Evolutionary conservation across 768 basidiomycete species (phyloP).

Genomic region (Calvatia gigantea): DNA sequence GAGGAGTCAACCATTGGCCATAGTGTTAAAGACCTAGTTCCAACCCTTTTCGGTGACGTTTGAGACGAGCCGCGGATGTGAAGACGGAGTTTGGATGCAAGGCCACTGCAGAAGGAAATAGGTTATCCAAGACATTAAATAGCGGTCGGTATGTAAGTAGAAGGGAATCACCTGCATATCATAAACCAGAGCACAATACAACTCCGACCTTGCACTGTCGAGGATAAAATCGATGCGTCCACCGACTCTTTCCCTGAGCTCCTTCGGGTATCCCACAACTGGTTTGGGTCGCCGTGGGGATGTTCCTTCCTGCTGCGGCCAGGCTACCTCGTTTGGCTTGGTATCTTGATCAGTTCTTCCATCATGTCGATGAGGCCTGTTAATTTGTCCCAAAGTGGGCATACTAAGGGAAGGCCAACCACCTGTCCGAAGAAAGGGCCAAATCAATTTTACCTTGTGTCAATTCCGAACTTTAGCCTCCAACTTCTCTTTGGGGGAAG

Average conservation of each 20-base stretch:
- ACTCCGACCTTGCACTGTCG: constrained; percentile 86
- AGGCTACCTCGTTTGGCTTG: constrained; percentile 95
- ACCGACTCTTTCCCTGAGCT: constrained; percentile 64
- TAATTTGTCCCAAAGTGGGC: constrained; percentile 96
- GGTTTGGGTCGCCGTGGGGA: constrained; percentile 75
- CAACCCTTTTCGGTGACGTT: constrained; percentile 93
- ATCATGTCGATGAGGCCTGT: constrained; percentile 98
- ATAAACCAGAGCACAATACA: constrained; percentile 86
- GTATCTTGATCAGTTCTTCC: constrained; percentile 92
- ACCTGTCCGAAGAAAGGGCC: background rate
- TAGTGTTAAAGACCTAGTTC: constrained; percentile 85
- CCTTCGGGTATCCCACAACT: constrained; percentile 73
- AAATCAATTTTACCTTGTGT: constrained; percentile 62
- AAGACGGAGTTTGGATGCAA: constrained; percentile 82
- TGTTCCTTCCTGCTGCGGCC: constrained; percentile 95
- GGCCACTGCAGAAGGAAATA: constrained; percentile 92
- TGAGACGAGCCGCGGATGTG: constrained; percentile 94
- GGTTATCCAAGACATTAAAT: constrained; percentile 40
- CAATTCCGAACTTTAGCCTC: constrained; percentile 83
- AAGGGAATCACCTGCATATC: constrained; percentile 38
- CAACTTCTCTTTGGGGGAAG: constrained; percentile 51
- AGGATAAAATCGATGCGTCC: constrained; percentile 80
- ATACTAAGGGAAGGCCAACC: constrained; percentile 46
- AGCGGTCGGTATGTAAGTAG: background rate
- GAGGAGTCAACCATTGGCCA: constrained; percentile 93